Percentiles rank a stretch among this genome's conserved stretches.
phyloP scores from a whole-genome alignment of 2,329 filamentous ascomycete genomes.

The Colletotrichum eleusines region DNA sequence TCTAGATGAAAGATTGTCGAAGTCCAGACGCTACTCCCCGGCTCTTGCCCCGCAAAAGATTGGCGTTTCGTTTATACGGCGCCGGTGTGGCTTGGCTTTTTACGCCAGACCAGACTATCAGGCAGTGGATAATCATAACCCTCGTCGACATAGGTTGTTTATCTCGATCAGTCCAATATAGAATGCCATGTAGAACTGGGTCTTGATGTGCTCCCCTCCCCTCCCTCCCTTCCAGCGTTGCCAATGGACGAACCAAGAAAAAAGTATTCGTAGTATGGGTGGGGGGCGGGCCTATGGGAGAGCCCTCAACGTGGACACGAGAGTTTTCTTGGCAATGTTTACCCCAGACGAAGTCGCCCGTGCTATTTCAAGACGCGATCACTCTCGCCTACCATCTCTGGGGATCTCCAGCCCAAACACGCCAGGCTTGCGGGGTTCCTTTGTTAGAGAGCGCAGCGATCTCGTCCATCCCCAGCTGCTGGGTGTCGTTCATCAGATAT shows the following conservation, averaged over 20 bases:
- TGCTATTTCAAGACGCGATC: background rate
- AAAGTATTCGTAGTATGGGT: background rate
- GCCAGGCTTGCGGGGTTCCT: no score
- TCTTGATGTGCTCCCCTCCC: background rate
- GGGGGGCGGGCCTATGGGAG: background rate
- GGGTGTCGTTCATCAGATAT: background rate
- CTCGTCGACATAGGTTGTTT: background rate
- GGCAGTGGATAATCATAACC: no score
- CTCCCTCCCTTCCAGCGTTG: background rate
- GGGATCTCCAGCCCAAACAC: background rate
- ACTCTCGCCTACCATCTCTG: background rate
- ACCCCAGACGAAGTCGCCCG: background rate
- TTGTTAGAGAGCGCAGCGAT: background rate
- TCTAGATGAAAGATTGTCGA: background rate
- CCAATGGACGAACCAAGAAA: background rate
- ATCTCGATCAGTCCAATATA: background rate
- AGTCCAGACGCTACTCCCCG: background rate
- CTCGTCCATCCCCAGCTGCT: background rate
- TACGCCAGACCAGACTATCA: background rate
- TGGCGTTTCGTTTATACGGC: constrained; percentile 2
- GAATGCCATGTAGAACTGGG: background rate
- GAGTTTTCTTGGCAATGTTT: constrained; percentile 2
- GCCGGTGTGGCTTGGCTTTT: background rate
- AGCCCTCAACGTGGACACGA: background rate
- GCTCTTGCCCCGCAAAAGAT: background rate